Base-by-base conservation (phyloP, 352 stramenopile genomes). In the Peronospora tabacina region DNA sequence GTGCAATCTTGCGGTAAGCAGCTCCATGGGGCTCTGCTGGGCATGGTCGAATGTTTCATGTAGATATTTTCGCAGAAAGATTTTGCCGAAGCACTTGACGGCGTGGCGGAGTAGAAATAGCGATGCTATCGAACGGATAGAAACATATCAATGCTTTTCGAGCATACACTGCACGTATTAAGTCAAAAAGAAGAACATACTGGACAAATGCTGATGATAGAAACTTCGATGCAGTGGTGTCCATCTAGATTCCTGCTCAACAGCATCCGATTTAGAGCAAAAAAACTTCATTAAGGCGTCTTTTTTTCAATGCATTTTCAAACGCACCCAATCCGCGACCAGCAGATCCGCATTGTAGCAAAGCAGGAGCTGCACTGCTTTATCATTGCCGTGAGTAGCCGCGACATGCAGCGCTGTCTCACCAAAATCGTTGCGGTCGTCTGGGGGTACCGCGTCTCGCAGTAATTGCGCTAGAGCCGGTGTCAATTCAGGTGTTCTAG, bases 331-430 rank as follows among this genome's bases (percentile, higher is more conserved):
- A 45, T 92, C 81, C 44, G 68, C 61, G 5, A 66, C 44, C 38
- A 69, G 39, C n/a, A 88, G 37, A 32, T 75, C 55, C 4, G 76
- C 74, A 11, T 69, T 66, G 40, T 87, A 70, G 13, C 53, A 58
- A 40, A 92, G 52, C 26, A 92, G 63, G 22, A 90, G 55, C 34
- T 52, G 47, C 33, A 75, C 72, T 16, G 79, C 61, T 15, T 66
- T 62, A 26, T 89, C 73, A 16, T 78, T 66, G 7, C 78, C 81
- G 8, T 58, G 44, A 26, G 67, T 57, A 40, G 77, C 78, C 10
- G 81, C 81, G 15, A 92, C 43, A 44, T 92, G 81, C 54, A 92
- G 59, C 38, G 79, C 64, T 15, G 81, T 92, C 65, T 89, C 78
- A 24, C 81, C 76, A 16, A 76, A 53, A 40, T 82, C 75, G 49